Conservation (phyloP, 2,329 filamentous ascomycete genomes). For the Fusarium sarcochroum region DNA sequence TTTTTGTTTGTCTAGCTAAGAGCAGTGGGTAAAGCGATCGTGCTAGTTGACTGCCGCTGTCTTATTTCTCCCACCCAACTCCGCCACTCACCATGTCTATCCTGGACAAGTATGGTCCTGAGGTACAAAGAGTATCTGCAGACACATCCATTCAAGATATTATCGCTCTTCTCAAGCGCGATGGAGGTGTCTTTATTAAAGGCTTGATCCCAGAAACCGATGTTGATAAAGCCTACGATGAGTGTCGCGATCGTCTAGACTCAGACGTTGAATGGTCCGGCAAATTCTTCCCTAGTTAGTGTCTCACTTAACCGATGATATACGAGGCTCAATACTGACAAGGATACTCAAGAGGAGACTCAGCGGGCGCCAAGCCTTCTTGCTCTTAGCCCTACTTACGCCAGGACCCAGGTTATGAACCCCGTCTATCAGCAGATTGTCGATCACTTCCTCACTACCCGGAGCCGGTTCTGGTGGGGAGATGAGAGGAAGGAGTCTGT, state of each 20-base stretch:
- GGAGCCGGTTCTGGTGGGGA: constrained; percentile 38
- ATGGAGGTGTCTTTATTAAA: constrained; percentile 10
- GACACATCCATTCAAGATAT: neutral
- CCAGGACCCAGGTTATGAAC: constrained; percentile 33
- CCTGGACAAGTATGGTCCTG: neutral
- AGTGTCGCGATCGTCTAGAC: constrained; percentile 1
- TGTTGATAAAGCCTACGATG: constrained; percentile 7
- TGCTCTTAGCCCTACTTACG: constrained; percentile 31
- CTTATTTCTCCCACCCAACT: too few relatives aligned
- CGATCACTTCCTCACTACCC: constrained; percentile 36
- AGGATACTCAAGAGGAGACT: constrained; percentile 10
- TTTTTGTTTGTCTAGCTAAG: neutral
- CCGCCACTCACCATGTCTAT: neutral
- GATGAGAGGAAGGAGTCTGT: constrained; percentile 28
- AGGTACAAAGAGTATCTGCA: constrained; percentile 8
- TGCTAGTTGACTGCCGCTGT: neutral
- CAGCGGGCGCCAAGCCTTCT: constrained; percentile 30
- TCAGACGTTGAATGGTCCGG: constrained; percentile 8
- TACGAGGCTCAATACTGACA: neutral
- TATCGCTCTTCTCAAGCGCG: constrained; percentile 16
- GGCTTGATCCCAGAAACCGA: neutral
- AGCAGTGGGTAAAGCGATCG: neutral
- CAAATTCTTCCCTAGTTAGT: constrained; percentile 19
- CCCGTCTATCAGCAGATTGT: constrained; percentile 26
- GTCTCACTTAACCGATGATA: too few relatives aligned